Base-by-base conservation (phyloP, 2,329 filamentous ascomycete genomes). In the Clonostachys solani region DNA sequence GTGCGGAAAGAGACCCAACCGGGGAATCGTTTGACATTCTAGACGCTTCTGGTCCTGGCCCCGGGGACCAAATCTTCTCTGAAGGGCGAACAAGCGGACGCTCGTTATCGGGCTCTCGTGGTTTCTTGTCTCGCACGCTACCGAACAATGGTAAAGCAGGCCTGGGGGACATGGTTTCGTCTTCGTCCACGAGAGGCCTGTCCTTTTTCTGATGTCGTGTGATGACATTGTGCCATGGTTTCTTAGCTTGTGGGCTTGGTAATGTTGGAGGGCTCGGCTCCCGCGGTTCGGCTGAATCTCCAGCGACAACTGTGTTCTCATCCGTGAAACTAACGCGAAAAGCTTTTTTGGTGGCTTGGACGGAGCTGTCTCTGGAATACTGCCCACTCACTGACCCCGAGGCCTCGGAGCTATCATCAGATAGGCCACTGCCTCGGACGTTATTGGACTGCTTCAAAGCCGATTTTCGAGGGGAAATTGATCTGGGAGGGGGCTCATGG, bases 301-400 rank as follows among this genome's bases (percentile, higher is more conserved):
- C 77, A 18, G 81, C 72, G 3, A 81, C 67, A 10, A 78, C 67
- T 9, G 74, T 78, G n/a, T 67, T 73, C 34, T 78, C 76, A 44
- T 89, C 86, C 52, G 89, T 85, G 59, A 91, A 96, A 66, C 90
- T 96, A 42, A 92, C 87, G 19, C 87, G 75, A 2, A 80, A 79
- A 37, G 75, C 78, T 63, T 86, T 89, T 66, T 83, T 89, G 49
- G 80, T 73, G 16, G 65, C 56, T 2, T 63, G 33, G 3, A 56
- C 43, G 2, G 56, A 23, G 12, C 79, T 75, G 3, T 74, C 69
- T 7, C 60, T 57, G 5, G 45, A 44, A 6, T 49, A 55, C 15
- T 56, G 54, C 12, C 56, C 59, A 34, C 54, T 53, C 23, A 47
- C 54, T 42, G 56, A 61, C 40, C 51, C 56, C 1, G 71, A 74